Evolutionary conservation across 768 basidiomycete species (phyloP).

Genomic region (Pulveroboletus ravenelii): DNA sequence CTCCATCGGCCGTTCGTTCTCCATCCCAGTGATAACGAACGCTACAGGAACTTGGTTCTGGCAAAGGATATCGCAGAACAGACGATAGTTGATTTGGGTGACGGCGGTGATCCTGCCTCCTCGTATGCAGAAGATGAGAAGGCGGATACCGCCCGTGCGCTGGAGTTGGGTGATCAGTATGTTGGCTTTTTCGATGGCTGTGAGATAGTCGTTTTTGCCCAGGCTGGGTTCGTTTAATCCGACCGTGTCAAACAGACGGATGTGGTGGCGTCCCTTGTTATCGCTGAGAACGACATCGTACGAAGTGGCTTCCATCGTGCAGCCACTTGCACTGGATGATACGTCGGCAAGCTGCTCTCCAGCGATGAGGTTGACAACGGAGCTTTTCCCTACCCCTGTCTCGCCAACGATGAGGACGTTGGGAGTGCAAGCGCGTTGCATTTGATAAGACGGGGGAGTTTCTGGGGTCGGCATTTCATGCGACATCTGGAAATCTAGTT

Average conservation of each 20-base stretch:
- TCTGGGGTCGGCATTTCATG: neutral
- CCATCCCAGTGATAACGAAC: conserved; percentile 30
- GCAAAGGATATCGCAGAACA: conserved; percentile 27
- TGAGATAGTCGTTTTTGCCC: conserved; percentile 17
- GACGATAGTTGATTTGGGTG: conserved; percentile 23
- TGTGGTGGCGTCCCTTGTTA: neutral
- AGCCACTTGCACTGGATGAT: conserved; percentile 28
- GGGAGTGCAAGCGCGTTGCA: conserved; percentile 17
- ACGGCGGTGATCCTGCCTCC: conserved; percentile 26
- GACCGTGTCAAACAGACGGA: conserved; percentile 30
- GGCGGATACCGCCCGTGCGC: conserved; percentile 23
- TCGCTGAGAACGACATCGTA: conserved; percentile 24
- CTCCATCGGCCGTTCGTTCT: conserved; percentile 29
- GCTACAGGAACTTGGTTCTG: conserved; percentile 29
- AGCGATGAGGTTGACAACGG: conserved; percentile 37
- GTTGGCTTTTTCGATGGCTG: conserved; percentile 27
- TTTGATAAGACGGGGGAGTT: conserved; percentile 5
- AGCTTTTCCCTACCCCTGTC: conserved; percentile 35
- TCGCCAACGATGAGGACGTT: conserved; percentile 36
- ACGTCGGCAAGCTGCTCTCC: conserved; percentile 22
- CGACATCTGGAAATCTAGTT: conserved; percentile 2
- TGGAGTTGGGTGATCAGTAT: conserved; percentile 29
- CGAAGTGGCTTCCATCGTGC: conserved; percentile 28
- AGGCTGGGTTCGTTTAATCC: conserved; percentile 27
- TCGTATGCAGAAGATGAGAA: conserved; percentile 32